Conservation (phyloP, 768 basidiomycete species). For the Bullera alba region DNA sequence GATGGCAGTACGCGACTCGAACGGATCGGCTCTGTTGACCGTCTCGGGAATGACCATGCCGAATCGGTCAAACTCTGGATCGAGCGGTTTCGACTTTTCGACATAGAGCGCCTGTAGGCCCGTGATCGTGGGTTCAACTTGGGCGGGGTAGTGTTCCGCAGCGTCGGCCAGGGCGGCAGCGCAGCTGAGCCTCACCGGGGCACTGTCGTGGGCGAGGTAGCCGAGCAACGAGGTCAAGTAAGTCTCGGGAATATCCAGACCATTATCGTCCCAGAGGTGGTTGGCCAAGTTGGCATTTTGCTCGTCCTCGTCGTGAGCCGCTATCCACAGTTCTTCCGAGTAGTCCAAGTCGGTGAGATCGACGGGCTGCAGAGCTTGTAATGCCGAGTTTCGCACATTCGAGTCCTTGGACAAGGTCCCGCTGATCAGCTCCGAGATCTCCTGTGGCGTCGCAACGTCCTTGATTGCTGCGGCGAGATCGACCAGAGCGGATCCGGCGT, state of each 20-base stretch:
- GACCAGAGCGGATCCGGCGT: constrained; percentile 70
- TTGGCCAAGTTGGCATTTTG: constrained; percentile 76
- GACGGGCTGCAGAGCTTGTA: constrained; percentile 90
- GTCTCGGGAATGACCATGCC: constrained; percentile 88
- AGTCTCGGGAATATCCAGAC: constrained; percentile 70
- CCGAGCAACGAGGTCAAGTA: constrained; percentile 57
- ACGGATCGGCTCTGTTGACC: constrained; percentile 81
- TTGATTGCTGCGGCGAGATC: constrained; percentile 75
- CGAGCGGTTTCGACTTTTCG: constrained; percentile 80
- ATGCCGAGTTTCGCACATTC: constrained; percentile 75
- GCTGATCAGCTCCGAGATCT: constrained; percentile 60
- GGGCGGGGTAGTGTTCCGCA: constrained; percentile 64
- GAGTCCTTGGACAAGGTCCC: constrained; percentile 80
- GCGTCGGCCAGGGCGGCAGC: constrained; percentile 71
- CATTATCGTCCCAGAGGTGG: constrained; percentile 92
- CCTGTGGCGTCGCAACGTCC: constrained; percentile 56
- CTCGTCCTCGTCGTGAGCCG: constrained; percentile 79
- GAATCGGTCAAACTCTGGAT: constrained; percentile 89
- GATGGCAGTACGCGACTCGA: constrained; percentile 70
- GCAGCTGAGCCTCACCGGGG: constrained; percentile 67
- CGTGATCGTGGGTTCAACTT: constrained; percentile 48
- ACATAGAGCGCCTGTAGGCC: constrained; percentile 67
- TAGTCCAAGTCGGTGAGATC: constrained; percentile 92
- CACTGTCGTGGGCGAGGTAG: constrained; percentile 70
- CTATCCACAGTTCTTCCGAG: constrained; percentile 80